Conservation (phyloP, 768 basidiomycete species). For the Hericium erinaceus region DNA sequence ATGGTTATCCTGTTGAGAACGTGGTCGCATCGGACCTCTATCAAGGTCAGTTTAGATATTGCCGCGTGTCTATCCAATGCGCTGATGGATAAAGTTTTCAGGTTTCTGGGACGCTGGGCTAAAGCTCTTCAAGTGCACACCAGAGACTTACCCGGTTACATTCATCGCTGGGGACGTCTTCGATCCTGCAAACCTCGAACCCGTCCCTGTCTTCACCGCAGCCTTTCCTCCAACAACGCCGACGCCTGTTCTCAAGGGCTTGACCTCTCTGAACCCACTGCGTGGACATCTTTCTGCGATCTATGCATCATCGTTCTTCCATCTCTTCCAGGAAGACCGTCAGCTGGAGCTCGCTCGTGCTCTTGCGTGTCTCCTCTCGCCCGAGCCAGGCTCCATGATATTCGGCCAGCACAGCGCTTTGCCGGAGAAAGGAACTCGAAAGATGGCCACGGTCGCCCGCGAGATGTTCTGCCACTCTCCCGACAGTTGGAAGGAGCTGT, state of each 20-base stretch:
- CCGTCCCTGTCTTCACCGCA: constrained; percentile 17
- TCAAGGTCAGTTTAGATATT: constrained; percentile 20
- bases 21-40: constrained; percentile 30
- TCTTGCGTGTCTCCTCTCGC: constrained; percentile 33
- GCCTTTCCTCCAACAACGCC: constrained; percentile 13
- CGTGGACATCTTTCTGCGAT: constrained; percentile 39
- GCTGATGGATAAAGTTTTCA: constrained; percentile 13
- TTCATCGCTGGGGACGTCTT: constrained; percentile 52
- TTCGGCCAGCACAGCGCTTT: constrained; percentile 32
- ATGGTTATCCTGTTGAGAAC: constrained; percentile 33
- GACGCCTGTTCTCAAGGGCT: constrained; percentile 19
- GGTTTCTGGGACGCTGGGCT: constrained; percentile 59
- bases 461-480: constrained; percentile 25
- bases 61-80: not conserved
- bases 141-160: constrained; percentile 39
- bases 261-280: constrained; percentile 36
- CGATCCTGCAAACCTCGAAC: constrained; percentile 32
- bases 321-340: constrained; percentile 32
- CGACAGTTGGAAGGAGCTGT: constrained; percentile 27
- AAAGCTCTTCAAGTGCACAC: constrained; percentile 44
- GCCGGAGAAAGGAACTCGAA: constrained; percentile 22
- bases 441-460: not conserved
- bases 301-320: constrained; percentile 41
- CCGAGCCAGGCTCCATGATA: constrained; percentile 34
- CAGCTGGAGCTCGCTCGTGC: constrained; percentile 33